These are phyloP conservation scores for Leccinum subgranulosum DNA, from an alignment of 768 basidiomycete genomes.

Conservation along the genomic window DNA sequence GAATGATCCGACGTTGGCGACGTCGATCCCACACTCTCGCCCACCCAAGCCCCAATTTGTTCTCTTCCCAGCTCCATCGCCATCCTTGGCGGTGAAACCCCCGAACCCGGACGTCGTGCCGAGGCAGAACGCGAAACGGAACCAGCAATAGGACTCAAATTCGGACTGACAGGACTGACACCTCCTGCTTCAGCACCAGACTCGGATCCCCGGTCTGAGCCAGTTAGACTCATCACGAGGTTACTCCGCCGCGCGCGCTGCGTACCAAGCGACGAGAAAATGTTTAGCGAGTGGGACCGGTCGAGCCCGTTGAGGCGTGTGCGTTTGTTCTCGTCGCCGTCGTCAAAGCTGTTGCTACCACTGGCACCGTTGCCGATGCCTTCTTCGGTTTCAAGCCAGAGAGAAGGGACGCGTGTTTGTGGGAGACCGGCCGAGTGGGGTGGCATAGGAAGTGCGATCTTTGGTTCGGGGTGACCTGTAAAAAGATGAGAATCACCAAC, in stretches of 20 bases:
- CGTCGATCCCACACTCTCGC: no score
- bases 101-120: no score
- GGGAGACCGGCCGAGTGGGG: constrained; percentile 24
- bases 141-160: no score
- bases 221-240: constrained; percentile 25
- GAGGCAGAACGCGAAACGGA: no score
- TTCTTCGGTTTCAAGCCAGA: constrained; percentile 46
- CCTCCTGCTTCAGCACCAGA: no score
- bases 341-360: no score
- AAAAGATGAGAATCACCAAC: background rate
- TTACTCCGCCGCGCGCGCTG: constrained; percentile 20
- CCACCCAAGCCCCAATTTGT: background rate
- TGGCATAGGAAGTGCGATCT: constrained; percentile 13
- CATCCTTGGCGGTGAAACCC: background rate
- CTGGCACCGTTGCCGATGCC: background rate
- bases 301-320: constrained; percentile 4
- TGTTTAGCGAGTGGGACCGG: constrained; percentile 7
- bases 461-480: constrained; percentile 17
- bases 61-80: background rate
- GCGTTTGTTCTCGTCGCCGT: constrained; percentile 9
- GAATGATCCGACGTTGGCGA: constrained; percentile 13
- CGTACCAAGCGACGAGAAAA: constrained; percentile 14
- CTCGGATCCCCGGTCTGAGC: constrained; percentile 5
- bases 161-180: no score
- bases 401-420: constrained; percentile 38